Conservation (phyloP, 1,284 basidiomycete genomes). For the Chalciporus sp. region DNA sequence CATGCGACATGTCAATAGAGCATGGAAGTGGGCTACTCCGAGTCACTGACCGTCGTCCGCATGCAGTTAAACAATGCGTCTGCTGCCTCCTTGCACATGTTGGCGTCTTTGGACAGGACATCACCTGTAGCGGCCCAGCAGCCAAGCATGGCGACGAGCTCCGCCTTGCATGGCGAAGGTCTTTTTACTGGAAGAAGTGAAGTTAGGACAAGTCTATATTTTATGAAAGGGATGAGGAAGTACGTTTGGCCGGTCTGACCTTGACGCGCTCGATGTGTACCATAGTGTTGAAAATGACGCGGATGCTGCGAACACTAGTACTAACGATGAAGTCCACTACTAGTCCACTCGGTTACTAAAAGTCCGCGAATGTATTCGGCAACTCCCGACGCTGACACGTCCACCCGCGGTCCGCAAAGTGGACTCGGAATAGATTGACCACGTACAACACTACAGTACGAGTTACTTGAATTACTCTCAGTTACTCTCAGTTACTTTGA, state of each 20-base stretch:
- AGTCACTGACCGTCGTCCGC: slow-evolving; percentile 72
- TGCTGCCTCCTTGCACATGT: slow-evolving; percentile 65
- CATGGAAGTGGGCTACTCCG: neutral
- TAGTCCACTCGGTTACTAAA: too few species aligned
- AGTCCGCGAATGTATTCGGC: slow-evolving; percentile 6
- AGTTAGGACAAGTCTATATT: neutral
- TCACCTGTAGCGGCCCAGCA: slow-evolving; percentile 91
- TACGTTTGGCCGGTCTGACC: slow-evolving; percentile 78
- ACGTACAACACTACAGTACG: too few species aligned
- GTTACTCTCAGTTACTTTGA: neutral
- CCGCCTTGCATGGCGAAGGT: slow-evolving; percentile 42
- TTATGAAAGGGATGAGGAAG: slow-evolving; percentile 18
- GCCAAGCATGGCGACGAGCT: slow-evolving; percentile 82
- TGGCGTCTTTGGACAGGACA: slow-evolving; percentile 53
- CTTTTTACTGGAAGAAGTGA: slow-evolving; percentile 17
- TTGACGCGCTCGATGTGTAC: slow-evolving; percentile 79
- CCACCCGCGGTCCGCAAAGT: too few species aligned
- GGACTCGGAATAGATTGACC: neutral
- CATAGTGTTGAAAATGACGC: slow-evolving; percentile 18
- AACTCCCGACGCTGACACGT: slow-evolving; percentile 12
- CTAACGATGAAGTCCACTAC: neutral
- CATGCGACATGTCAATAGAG: slow-evolving; percentile 5
- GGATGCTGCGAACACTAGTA: neutral
- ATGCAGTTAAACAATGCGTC: slow-evolving; percentile 82
- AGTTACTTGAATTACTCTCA: neutral